Conservation (phyloP, 2,329 filamentous ascomycete species). For the Ophiostoma novo-ulmi region DNA sequence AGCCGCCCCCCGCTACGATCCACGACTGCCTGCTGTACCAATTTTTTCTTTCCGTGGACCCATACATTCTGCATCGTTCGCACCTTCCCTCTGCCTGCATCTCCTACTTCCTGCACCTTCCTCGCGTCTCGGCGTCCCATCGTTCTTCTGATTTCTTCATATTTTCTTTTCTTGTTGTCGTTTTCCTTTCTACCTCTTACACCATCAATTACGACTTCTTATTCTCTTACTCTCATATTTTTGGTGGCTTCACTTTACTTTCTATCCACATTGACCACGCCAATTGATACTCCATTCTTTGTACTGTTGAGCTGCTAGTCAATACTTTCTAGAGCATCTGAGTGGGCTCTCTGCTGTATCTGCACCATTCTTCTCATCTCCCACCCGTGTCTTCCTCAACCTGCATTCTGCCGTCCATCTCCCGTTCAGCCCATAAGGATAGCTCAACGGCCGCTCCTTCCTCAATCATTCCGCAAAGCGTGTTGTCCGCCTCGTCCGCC, state of each 20-base stretch:
- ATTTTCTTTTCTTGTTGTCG: background rate
- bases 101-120: constrained; percentile 5
- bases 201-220: background rate
- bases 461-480: background rate
- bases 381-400: background rate
- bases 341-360: background rate
- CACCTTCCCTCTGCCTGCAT: constrained; percentile 16
- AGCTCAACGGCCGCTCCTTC: background rate
- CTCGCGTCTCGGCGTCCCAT: constrained; percentile 17
- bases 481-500: background rate
- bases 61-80: constrained; percentile 17
- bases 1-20: constrained; percentile 13
- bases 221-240: background rate
- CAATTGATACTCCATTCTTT: constrained; percentile 3
- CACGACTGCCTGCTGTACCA: constrained; percentile 20
- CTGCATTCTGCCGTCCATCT: background rate
- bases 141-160: background rate
- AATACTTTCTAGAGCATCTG: background rate
- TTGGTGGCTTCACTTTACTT: background rate
- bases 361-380: constrained; percentile 2
- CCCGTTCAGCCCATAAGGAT: background rate
- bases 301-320: background rate
- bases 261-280: background rate
- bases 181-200: background rate
- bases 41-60: constrained; percentile 18